Evolutionary conservation across 2,329 filamentous ascomycete species (phyloP), one percentile per base, ranked within the genome.

Genomic region (Stenocarpella maydis): DNA sequence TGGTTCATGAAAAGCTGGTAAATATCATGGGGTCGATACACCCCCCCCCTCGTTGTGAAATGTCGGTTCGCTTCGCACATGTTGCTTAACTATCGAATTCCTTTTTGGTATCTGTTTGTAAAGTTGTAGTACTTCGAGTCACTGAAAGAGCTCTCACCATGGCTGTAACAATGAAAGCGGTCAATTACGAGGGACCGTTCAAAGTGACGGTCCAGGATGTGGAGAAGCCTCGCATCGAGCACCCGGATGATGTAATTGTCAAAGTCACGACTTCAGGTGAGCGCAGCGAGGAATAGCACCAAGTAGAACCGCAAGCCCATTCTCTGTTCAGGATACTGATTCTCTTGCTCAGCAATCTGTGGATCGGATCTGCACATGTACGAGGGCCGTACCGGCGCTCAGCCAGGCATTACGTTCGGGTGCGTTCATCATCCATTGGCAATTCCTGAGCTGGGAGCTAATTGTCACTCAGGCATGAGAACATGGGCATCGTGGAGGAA

Each of bases 401-500:
- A 31, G 8, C 50, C 72, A 0, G 68, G 72, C 0, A 77, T 77
- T n/a, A 49, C 43, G 1, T 63, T 63, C 45, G 58, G 58, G 58
- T 63, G 37, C 2, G 58, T 24, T 17, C 12, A 1, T 1, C 43
- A 1, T 34, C 6, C 26, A 15, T 47, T 9, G 9, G 10, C 28
- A 1, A 39, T 17, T 1, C 12, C 2, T 12, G 19, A 17, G n/a
- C 19, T 17, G 12, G 0, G 1, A 4, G 6, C 54, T 55, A 52
- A 68, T 3, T n/a, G 24, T 10, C 19, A 0, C 28, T 10, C 4
- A 81, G 82, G 5, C 88, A 91, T 74, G 88, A 89, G 73, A 88
- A 88, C 72, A 88, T 88, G 87, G 88, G 87, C 1, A 83, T 87
- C 26, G 80, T 89, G 0, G 81, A 85, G 47, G 83, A 89, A 71